phyloP scores from a whole-genome alignment of 352 stramenopile genomes.

The Peronospora tabacina region DNA sequence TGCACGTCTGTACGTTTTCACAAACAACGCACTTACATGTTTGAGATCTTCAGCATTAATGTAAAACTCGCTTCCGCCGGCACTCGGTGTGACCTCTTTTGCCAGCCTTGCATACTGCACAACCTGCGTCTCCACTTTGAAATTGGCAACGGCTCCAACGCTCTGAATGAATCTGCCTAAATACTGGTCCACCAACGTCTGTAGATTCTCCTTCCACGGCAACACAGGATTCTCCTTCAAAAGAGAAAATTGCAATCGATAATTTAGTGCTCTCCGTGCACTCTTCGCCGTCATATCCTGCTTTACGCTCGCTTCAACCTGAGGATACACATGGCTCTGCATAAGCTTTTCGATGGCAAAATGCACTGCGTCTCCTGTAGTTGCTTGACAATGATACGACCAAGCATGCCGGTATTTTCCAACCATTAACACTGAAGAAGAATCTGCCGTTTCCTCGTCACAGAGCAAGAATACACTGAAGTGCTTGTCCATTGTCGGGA shows the following conservation, averaged over 20 bases:
- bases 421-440: slow-evolving; percentile 28
- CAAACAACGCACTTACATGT: slow-evolving; percentile 33
- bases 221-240: slow-evolving; percentile 46
- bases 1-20: neutral
- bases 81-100: slow-evolving; percentile 37
- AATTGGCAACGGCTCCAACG: slow-evolving; percentile 45
- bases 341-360: slow-evolving; percentile 33
- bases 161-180: slow-evolving; percentile 42
- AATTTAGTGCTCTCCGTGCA: slow-evolving; percentile 45
- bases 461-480: slow-evolving; percentile 47
- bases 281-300: slow-evolving; percentile 15
- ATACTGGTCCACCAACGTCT: slow-evolving; percentile 34
- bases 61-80: slow-evolving; percentile 31
- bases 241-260: slow-evolving; percentile 61
- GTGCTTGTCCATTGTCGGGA: slow-evolving; percentile 8
- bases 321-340: slow-evolving; percentile 36
- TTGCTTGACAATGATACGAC: slow-evolving; percentile 29
- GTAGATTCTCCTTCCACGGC: slow-evolving; percentile 42
- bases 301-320: neutral
- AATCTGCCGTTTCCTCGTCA: slow-evolving; percentile 13
- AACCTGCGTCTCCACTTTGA: slow-evolving; percentile 61
- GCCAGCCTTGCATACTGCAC: slow-evolving; percentile 63
- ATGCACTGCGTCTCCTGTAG: slow-evolving; percentile 22
- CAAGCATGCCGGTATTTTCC: slow-evolving; percentile 68
- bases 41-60: slow-evolving; percentile 56